phyloP scores from a whole-genome alignment of 2,329 filamentous ascomycete genomes.

The Ophiostoma fasciatum region DNA sequence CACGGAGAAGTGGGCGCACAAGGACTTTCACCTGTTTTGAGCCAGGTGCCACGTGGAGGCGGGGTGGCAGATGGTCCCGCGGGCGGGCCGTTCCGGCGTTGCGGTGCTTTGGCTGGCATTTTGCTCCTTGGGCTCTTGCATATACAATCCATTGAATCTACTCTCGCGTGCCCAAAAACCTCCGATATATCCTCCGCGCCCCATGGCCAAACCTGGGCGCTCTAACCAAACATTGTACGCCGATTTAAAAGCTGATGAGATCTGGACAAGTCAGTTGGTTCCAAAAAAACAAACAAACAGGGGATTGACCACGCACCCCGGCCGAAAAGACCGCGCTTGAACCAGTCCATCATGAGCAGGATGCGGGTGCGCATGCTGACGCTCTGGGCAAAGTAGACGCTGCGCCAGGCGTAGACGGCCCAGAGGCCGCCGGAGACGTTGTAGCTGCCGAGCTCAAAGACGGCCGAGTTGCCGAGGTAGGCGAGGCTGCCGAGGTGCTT shows the following conservation, averaged over 20 bases:
- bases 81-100: too few species aligned
- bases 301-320: slow-evolving; percentile 60
- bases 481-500: slow-evolving; percentile 81
- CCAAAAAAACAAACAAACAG: neutral
- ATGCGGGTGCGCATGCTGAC: slow-evolving; percentile 83
- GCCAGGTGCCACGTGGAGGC: too few species aligned
- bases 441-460: slow-evolving; percentile 78
- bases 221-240: too few species aligned
- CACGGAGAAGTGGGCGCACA: slow-evolving; percentile 96
- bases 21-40: slow-evolving; percentile 64
- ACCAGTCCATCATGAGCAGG: slow-evolving; percentile 94
- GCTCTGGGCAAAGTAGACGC: slow-evolving; percentile 93
- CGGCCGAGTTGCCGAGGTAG: slow-evolving; percentile 89
- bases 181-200: too few species aligned
- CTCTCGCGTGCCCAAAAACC: too few species aligned
- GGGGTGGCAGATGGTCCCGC: too few species aligned
- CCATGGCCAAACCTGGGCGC: too few species aligned
- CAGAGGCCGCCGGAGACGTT: slow-evolving; percentile 70
- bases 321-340: slow-evolving; percentile 89
- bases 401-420: slow-evolving; percentile 92
- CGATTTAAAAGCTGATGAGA: neutral
- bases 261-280: neutral
- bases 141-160: too few species aligned
- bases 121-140: too few species aligned
- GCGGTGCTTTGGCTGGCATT: too few species aligned